Evolutionary conservation across 768 basidiomycete species (phyloP).

Genomic region (Boletus pseudopeckii): DNA sequence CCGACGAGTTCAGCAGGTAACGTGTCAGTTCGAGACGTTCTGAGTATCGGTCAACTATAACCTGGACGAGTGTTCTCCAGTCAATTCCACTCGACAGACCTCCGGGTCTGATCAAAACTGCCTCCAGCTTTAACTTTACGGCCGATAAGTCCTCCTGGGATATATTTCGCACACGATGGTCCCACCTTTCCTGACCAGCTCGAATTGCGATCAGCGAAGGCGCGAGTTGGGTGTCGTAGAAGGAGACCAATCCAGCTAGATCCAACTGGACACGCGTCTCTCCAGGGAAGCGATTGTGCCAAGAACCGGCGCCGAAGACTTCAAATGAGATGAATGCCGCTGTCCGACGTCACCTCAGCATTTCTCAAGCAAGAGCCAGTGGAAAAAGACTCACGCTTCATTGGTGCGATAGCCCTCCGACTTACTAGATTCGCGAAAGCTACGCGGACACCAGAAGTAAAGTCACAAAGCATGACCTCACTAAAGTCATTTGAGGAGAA

Average conservation of each 20-base stretch:
- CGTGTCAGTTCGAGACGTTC: conserved; percentile 28
- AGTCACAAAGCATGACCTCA: conserved; percentile 37
- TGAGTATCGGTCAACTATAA: conserved; percentile 31
- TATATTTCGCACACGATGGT: conserved; percentile 31
- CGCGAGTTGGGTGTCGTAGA: conserved; percentile 33
- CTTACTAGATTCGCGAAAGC: conserved; percentile 15
- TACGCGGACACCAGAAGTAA: conserved; percentile 27
- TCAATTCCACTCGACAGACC: conserved; percentile 29
- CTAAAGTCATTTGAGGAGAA: conserved; percentile 13
- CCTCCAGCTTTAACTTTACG: conserved; percentile 5
- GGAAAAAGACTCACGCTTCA: neutral
- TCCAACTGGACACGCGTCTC: conserved; percentile 35
- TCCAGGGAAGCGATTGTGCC: conserved; percentile 36
- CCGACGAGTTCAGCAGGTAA: conserved; percentile 18
- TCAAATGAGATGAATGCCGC: neutral
- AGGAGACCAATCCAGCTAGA: conserved; percentile 33
- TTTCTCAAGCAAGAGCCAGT: no score
- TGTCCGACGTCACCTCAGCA: neutral
- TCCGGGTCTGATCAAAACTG: conserved; percentile 7
- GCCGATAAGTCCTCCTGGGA: conserved; percentile 21
- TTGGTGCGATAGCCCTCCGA: neutral
- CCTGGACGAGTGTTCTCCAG: conserved; percentile 31
- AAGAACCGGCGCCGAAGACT: conserved; percentile 19
- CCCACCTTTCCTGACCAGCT: conserved; percentile 23
- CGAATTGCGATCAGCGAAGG: conserved; percentile 31